These are phyloP conservation scores for Eucalyptus grandis DNA, from an alignment of 345 rosid genomes.

Conservation along the genomic window DNA sequence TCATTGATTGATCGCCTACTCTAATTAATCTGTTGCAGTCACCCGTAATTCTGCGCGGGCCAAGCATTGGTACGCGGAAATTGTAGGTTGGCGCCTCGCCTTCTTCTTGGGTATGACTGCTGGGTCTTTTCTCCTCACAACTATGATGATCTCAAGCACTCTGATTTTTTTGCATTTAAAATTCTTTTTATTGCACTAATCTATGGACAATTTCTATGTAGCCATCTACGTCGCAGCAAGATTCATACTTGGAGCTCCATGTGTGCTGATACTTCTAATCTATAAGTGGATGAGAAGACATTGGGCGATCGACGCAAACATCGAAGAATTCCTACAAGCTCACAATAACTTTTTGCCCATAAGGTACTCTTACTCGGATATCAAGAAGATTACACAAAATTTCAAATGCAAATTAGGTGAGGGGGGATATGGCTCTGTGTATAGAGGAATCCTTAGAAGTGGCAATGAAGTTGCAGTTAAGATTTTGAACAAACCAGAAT, in stretches of 20 bases:
- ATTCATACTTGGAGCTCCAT: not conserved
- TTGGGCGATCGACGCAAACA: accelerated
- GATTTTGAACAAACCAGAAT: not conserved
- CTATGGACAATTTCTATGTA: not conserved
- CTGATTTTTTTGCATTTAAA: too few species aligned
- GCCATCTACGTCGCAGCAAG: not conserved
- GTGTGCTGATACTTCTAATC: not conserved
- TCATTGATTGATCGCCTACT: too few species aligned
- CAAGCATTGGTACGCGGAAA: too few species aligned
- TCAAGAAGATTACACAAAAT: not conserved
- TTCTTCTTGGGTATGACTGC: too few species aligned
- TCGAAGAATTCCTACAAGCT: too few species aligned
- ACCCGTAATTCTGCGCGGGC: too few species aligned
- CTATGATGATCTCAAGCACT: too few species aligned
- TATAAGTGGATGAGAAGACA: not conserved
- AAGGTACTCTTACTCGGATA: not conserved
- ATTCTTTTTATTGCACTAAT: not conserved
- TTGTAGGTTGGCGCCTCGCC: too few species aligned
- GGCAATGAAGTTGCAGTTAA: not conserved
- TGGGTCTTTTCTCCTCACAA: too few species aligned
- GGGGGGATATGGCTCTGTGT: not conserved
- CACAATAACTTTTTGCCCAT: not conserved
- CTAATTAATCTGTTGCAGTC: too few species aligned
- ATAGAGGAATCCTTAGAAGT: not conserved
- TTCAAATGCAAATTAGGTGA: not conserved